Evolutionary conservation across 1,284 basidiomycete species (phyloP).

Genomic region (Ceratobasidium sp.): DNA sequence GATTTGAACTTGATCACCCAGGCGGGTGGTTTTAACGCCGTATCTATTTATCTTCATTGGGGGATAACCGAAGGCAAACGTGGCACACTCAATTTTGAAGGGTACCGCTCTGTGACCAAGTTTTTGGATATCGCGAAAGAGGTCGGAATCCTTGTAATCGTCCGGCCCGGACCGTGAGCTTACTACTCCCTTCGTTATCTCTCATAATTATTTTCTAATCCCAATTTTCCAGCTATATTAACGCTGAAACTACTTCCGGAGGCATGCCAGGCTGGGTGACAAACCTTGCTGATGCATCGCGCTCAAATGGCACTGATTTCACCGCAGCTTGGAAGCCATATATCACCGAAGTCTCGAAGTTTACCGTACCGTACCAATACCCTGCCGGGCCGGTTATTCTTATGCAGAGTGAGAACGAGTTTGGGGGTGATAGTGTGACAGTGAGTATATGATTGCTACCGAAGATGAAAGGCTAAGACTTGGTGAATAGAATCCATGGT

Average conservation of each 20-base stretch:
- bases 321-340: constrained; percentile 45
- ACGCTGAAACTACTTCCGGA: constrained; percentile 42
- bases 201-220: background rate
- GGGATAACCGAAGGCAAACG: constrained; percentile 40
- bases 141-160: constrained; percentile 45
- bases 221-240: constrained; percentile 36
- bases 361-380: constrained; percentile 54
- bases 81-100: constrained; percentile 39
- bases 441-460: no score
- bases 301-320: constrained; percentile 40
- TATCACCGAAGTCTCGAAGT: constrained; percentile 34
- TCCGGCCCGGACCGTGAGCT: constrained; percentile 52
- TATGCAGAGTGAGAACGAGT: constrained; percentile 27
- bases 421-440: background rate
- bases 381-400: constrained; percentile 37
- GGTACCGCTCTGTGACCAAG: constrained; percentile 33
- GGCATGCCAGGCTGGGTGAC: constrained; percentile 46
- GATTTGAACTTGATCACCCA: background rate
- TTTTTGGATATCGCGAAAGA: constrained; percentile 42
- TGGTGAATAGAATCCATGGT: no score
- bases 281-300: constrained; percentile 5
- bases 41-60: constrained; percentile 45
- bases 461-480: no score
- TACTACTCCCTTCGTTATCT: background rate
- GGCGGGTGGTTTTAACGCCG: constrained; percentile 46